A percentile compares a stretch with the other conserved stretches of the same genome.
Conservation (phyloP, 768 basidiomycete genomes). For the Russula dissimulans region DNA sequence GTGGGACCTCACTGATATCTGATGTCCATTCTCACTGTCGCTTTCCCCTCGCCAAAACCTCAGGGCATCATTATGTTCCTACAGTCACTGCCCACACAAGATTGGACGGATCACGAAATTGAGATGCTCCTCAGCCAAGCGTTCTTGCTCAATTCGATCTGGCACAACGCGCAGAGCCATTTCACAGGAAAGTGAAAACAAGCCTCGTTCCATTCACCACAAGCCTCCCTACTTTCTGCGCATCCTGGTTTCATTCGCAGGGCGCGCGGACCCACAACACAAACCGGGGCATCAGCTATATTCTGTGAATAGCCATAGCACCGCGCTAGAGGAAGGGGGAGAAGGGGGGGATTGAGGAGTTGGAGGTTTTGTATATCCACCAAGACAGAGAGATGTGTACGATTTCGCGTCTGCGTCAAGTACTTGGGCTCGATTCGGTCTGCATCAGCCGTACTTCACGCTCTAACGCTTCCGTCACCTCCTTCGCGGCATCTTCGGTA, state of each 20-base stretch:
- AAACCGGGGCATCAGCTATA: slow-evolving; percentile 1
- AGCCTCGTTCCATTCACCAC: neutral
- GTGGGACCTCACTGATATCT: slow-evolving; percentile 17
- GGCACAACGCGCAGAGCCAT: slow-evolving; percentile 90
- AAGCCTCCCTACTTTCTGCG: neutral
- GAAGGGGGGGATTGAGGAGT: no score
- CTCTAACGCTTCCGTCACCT: slow-evolving; percentile 51
- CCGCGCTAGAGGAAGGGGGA: neutral
- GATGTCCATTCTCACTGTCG: neutral
- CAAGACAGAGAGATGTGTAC: slow-evolving; percentile 19
- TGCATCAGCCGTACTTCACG: slow-evolving; percentile 48
- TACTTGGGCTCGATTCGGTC: slow-evolving; percentile 25
- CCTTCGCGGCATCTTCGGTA: slow-evolving; percentile 47
- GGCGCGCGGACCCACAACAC: neutral
- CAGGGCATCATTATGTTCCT: slow-evolving; percentile 99
- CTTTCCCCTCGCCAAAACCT: neutral
- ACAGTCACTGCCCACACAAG: slow-evolving; percentile 83
- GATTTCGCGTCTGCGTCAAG: slow-evolving; percentile 8
- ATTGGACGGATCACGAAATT: slow-evolving; percentile 93
- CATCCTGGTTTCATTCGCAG: neutral
- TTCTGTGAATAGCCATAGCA: neutral
- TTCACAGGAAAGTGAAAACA: slow-evolving; percentile 47
- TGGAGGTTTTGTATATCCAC: neutral
- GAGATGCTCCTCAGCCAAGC: slow-evolving; percentile 94
- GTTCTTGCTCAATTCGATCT: slow-evolving; percentile 86